These are phyloP conservation scores for Trichoderma afroharzianum DNA, from an alignment of 2,329 filamentous ascomycete genomes.

Conservation along the genomic window DNA sequence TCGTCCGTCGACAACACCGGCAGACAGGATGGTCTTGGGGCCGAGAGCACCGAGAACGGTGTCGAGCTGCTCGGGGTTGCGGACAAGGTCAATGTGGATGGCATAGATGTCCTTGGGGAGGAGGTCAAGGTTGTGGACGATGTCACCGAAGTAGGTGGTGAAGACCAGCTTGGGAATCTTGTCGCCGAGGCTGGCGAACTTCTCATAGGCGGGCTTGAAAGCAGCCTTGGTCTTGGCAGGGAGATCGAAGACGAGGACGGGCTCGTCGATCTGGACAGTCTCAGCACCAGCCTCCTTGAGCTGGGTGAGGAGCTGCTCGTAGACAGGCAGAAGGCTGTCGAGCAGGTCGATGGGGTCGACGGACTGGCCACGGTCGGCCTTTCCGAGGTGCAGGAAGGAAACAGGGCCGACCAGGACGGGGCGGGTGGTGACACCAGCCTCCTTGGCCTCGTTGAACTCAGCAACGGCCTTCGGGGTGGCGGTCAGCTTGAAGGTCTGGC, in stretches of 20 bases:
- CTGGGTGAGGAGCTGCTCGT: slow-evolving; percentile 86
- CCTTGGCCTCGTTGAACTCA: slow-evolving; percentile 97
- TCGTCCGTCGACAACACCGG: slow-evolving; percentile 94
- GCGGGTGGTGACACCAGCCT: slow-evolving; percentile 86
- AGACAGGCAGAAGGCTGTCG: slow-evolving; percentile 88
- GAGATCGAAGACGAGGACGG: slow-evolving; percentile 91
- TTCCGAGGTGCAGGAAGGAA: slow-evolving; percentile 95
- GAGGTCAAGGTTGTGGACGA: slow-evolving; percentile 97
- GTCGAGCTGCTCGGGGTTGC: slow-evolving; percentile 96
- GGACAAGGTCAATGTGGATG: slow-evolving; percentile 93
- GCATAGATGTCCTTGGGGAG: slow-evolving; percentile 76
- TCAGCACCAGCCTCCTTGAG: slow-evolving; percentile 96
- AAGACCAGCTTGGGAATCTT: slow-evolving; percentile 85
- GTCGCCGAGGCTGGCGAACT: slow-evolving; percentile 70
- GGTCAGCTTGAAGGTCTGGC: slow-evolving; percentile 90
- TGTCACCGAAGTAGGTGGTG: slow-evolving; percentile 98
- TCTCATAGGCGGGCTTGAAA: slow-evolving; percentile 97
- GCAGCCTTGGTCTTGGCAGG: slow-evolving; percentile 86
- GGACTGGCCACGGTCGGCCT: slow-evolving; percentile 92
- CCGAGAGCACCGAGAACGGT: slow-evolving; percentile 79
- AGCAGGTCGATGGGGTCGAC: slow-evolving; percentile 93
- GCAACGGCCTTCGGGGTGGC: slow-evolving; percentile 86
- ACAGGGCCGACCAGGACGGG: slow-evolving; percentile 94
- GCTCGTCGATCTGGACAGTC: slow-evolving; percentile 97
- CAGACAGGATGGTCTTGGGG: slow-evolving; percentile 84